A percentile compares a stretch with the other conserved stretches of the same genome.
These are phyloP conservation scores for Hyaloscypha hepaticicola DNA, from an alignment of 495 filamentous ascomycete genomes.

Conservation along the genomic window DNA sequence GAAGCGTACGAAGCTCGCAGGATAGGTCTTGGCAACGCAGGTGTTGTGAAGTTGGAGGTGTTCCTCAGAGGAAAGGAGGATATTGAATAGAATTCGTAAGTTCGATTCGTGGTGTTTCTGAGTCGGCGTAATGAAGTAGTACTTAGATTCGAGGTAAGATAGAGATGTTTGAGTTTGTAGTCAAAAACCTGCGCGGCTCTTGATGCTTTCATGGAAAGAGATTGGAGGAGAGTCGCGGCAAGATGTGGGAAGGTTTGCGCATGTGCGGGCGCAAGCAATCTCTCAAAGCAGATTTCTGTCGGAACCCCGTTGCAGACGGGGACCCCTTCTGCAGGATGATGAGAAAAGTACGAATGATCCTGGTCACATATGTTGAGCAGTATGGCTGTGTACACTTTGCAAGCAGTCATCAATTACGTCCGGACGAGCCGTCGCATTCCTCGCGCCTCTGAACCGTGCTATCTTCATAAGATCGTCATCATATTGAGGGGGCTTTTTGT, in stretches of 20 bases:
- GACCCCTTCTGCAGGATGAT: conserved; percentile 8
- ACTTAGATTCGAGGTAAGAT: neutral
- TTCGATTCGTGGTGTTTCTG: neutral
- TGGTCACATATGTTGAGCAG: neutral
- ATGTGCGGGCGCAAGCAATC: conserved; percentile 15
- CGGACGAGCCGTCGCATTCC: conserved; percentile 3
- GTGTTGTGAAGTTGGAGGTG: neutral
- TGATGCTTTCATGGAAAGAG: conserved; percentile 15
- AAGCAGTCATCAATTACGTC: neutral
- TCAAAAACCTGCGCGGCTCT: conserved; percentile 1
- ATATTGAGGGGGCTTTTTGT: conserved; percentile 4
- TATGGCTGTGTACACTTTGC: neutral
- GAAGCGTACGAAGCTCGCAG: neutral
- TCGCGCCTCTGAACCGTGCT: neutral
- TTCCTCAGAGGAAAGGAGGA: neutral
- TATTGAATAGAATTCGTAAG: neutral
- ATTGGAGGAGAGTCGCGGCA: conserved; percentile 6
- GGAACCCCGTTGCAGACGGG: neutral
- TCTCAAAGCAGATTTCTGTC: conserved; percentile 7
- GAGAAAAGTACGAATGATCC: conserved; percentile 5
- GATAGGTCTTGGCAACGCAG: neutral
- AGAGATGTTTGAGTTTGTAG: neutral
- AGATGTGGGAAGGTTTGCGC: conserved; percentile 8
- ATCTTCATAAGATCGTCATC: conserved; percentile 11
- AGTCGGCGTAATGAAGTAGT: neutral